phyloP scores from a whole-genome alignment of 164 flowering plant genomes.

The Nymphaea colorata region DNA sequence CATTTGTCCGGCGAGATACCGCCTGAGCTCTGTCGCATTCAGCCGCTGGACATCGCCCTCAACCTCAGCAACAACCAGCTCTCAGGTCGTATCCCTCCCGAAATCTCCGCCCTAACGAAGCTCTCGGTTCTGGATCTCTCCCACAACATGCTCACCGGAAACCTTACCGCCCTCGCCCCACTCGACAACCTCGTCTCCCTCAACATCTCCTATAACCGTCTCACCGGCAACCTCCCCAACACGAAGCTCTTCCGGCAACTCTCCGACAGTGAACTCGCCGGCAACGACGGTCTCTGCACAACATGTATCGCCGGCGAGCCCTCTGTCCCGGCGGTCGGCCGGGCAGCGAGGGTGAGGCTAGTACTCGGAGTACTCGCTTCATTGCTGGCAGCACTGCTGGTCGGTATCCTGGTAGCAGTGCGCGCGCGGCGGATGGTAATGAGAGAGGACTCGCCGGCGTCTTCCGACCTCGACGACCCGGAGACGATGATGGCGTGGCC shows the following conservation, averaged over 20 bases:
- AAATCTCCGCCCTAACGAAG: constrained; percentile 44
- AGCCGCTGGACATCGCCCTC: constrained; percentile 35
- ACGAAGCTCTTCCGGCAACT: constrained; percentile 60
- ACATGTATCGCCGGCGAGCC: constrained; percentile 4
- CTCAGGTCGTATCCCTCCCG: constrained; percentile 30
- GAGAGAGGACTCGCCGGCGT: constrained; percentile 18
- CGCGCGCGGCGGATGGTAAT: constrained; percentile 26
- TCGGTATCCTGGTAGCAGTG: constrained; percentile 44
- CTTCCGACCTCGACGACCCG: constrained; percentile 22
- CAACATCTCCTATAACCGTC: constrained; percentile 62
- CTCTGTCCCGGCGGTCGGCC: constrained; percentile 5
- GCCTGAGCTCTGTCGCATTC: constrained; percentile 19
- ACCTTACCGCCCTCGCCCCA: constrained; percentile 35
- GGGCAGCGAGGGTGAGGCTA: constrained; percentile 30
- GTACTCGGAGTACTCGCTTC: constrained; percentile 48
- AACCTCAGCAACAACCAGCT: constrained; percentile 38
- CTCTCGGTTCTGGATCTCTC: constrained; percentile 45
- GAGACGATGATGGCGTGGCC: constrained; percentile 42
- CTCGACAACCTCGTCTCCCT: constrained; percentile 60
- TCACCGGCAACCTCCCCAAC: constrained; percentile 66
- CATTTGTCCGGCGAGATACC: constrained; percentile 32
- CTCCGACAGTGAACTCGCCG: constrained; percentile 37
- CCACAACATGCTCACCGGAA: constrained; percentile 36
- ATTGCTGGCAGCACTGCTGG: constrained; percentile 38
- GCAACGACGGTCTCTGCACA: constrained; percentile 51